A percentile compares a stretch with the other conserved stretches of the same genome.
Evolutionary conservation across 2,329 filamentous ascomycete species (phyloP).

Genomic region (Fusarium verticillioides): DNA sequence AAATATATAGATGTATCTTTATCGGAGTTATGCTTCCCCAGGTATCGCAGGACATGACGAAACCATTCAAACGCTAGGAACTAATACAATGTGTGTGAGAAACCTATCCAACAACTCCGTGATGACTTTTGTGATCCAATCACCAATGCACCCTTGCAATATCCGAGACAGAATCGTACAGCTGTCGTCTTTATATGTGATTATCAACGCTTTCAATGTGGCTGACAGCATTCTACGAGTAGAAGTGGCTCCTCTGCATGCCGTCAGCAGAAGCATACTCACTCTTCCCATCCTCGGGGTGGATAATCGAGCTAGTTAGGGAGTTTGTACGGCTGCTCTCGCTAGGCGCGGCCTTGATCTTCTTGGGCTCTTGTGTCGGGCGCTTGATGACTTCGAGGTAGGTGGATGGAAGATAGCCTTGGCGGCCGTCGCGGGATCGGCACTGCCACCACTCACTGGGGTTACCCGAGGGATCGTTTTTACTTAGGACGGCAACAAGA

Average conservation of each 20-base stretch:
- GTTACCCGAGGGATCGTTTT: conserved; percentile 91
- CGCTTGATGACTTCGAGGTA: conserved; percentile 82
- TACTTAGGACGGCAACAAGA: conserved; percentile 91
- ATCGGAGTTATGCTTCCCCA: conserved; percentile 5
- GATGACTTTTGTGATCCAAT: conserved; percentile 43
- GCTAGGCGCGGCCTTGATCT: conserved; percentile 62
- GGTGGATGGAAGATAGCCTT: conserved; percentile 91
- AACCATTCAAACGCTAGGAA: conserved; percentile 40
- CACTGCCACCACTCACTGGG: conserved; percentile 98
- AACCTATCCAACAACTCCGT: conserved; percentile 38
- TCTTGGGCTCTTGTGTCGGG: conserved; percentile 61
- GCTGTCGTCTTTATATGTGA: conserved; percentile 11
- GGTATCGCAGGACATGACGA: conserved; percentile 28
- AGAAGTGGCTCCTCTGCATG: conserved; percentile 69
- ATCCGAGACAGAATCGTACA: conserved; percentile 39
- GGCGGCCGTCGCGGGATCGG: conserved; percentile 85
- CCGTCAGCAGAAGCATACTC: conserved; percentile 64
- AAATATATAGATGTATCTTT: conserved; percentile 23
- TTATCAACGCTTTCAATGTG: conserved; percentile 5
- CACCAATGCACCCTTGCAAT: conserved; percentile 36
- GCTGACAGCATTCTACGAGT: conserved; percentile 54
- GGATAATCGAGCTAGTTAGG: conserved; percentile 57
- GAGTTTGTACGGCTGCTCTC: conserved; percentile 62
- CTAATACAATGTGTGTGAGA: conserved; percentile 36
- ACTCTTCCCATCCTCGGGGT: conserved; percentile 57